A percentile compares a stretch with the other conserved stretches of the same genome.
Conservation (phyloP, 1,139 yeast species). For the Saccharomyces hybrid region DNA sequence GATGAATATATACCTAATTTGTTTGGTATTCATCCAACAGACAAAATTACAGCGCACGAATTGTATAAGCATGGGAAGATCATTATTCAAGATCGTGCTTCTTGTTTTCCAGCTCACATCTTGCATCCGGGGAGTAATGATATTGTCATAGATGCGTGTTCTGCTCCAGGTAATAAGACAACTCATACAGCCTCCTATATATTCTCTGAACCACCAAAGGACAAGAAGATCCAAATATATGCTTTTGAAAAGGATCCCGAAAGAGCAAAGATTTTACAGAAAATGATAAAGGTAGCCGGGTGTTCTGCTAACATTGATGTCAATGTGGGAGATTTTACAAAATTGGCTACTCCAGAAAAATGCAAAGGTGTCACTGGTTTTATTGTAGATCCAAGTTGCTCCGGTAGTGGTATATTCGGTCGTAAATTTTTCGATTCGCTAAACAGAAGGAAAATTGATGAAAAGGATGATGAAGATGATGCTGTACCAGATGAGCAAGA, state of each 20-base stretch:
- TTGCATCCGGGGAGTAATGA: slow-evolving; percentile 49
- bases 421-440: slow-evolving; percentile 35
- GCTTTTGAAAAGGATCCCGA: slow-evolving; percentile 84
- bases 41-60: slow-evolving; percentile 53
- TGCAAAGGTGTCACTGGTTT: slow-evolving; percentile 66
- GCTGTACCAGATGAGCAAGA: slow-evolving; percentile 26
- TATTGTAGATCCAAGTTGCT: slow-evolving; percentile 93
- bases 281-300: slow-evolving; percentile 77
- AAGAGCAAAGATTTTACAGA: slow-evolving; percentile 62
- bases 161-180: slow-evolving; percentile 98
- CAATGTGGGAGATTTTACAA: slow-evolving; percentile 80
- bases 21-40: slow-evolving; percentile 74
- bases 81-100: slow-evolving; percentile 91
- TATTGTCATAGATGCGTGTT: slow-evolving; percentile 80
- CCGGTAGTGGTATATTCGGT: slow-evolving; percentile 96
- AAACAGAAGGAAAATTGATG: slow-evolving; percentile 20
- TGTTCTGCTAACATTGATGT: slow-evolving; percentile 46
- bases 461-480: slow-evolving; percentile 28
- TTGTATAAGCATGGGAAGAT: slow-evolving; percentile 68
- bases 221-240: slow-evolving; percentile 35
- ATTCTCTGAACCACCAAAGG: slow-evolving; percentile 17
- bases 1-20: slow-evolving; percentile 68
- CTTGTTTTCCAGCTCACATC: slow-evolving; percentile 91
- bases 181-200: slow-evolving; percentile 76
- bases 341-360: slow-evolving; percentile 46